Conservation (phyloP, 768 basidiomycete genomes). For the Mycena leptocephala region DNA sequence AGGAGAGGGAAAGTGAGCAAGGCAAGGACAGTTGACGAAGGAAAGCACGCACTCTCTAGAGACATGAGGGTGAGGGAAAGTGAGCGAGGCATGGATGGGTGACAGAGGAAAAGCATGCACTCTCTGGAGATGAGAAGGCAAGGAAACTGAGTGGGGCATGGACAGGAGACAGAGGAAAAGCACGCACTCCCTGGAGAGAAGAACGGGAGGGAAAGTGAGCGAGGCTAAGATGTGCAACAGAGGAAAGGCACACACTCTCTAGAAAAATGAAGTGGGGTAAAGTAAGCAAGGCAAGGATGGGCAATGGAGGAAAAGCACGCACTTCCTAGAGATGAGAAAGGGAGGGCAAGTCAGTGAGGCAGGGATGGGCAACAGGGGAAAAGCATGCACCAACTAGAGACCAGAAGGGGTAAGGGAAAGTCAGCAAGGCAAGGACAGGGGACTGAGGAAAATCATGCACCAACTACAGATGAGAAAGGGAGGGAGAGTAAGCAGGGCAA, state of each 20-base stretch:
- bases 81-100: neutral
- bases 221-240: too few relatives aligned
- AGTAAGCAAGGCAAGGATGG: too few relatives aligned
- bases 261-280: too few relatives aligned
- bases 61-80: neutral
- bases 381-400: too few relatives aligned
- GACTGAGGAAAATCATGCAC: neutral
- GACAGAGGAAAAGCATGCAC: neutral
- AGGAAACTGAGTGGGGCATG: too few relatives aligned
- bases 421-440: neutral
- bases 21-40: neutral
- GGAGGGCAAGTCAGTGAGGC: neutral
- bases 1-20: neutral
- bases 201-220: too few relatives aligned
- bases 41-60: neutral
- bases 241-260: too few relatives aligned
- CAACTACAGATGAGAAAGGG: too few relatives aligned
- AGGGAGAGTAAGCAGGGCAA: too few relatives aligned
- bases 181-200: too few relatives aligned
- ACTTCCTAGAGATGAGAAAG: neutral
- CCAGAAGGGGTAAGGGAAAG: neutral
- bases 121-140: too few relatives aligned
- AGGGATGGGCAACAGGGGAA: neutral
- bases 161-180: too few relatives aligned
- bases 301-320: neutral